Evolutionary conservation across 768 basidiomycete genomes (phyloP), one percentile per base, ranked within the genome.

Genomic region (Galerina sulciceps): DNA sequence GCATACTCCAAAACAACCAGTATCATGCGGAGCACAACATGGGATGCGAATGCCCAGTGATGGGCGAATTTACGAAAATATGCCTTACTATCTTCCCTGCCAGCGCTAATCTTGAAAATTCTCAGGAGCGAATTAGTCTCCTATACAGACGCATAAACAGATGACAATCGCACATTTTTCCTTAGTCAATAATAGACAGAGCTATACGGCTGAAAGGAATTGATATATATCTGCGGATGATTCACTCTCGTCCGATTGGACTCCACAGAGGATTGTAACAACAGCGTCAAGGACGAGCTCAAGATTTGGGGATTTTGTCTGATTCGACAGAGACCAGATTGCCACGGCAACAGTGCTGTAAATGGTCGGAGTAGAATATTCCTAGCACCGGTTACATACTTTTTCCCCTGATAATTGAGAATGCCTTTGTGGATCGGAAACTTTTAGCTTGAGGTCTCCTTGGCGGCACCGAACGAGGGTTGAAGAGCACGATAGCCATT

Each of bases 341-440:
- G 87, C 87, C 3, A 92, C 81, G 1, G 84, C 82, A 20, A 85
- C 76, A 10, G 81, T 86, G 53, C 82, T 86, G 11, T 1, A 52
- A 58, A 18, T 37, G 36, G 37, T 20, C 20, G 42, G 45, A 46
- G 31, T 8, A 13, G 6, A 41, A 43, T 18, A 4, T 44, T 13
- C 11, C 46, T 45, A 14, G 23, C 58, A n/a, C 45, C 34, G n/a
- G 37, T 31, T 26, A 69, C 84, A 62, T 69, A 90, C 90, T 92
- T 92, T 59, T 73, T 71, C 20, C 91, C 92, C 20, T 77, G 77
- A 63, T 89, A 90, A 65, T 92, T 73, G 45, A 94, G 69, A 40
- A 94, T 91, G 1, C 93, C 93, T 68, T 90, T 81, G 45, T 89
- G 92, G 5, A 94, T 90, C 1, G 92, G 91, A 82, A 93, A 94